These are phyloP conservation scores for Pulveroboletus sp. DNA, from an alignment of 768 basidiomycete genomes.

Conservation along the genomic window DNA sequence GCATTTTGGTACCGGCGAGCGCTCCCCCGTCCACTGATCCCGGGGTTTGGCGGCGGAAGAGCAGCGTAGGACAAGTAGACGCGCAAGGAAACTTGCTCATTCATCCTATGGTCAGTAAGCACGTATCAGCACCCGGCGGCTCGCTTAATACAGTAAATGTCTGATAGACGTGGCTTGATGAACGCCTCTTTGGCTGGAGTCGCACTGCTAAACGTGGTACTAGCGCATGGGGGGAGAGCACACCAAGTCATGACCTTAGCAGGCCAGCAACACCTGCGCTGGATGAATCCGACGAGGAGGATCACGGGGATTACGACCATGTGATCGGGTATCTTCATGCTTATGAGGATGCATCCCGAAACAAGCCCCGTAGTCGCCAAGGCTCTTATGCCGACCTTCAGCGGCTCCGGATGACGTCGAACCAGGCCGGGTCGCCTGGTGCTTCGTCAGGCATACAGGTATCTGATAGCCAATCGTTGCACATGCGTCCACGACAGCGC, in stretches of 20 bases:
- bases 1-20: slow-evolving; percentile 76
- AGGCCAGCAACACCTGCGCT: slow-evolving; percentile 70
- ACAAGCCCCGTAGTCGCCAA: slow-evolving; percentile 55
- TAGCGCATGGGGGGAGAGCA: slow-evolving; percentile 74
- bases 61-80: slow-evolving; percentile 76
- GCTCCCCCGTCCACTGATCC: slow-evolving; percentile 76
- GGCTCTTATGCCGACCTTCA: slow-evolving; percentile 83
- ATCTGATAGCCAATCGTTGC: slow-evolving; percentile 38
- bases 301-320: slow-evolving; percentile 88
- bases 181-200: slow-evolving; percentile 90
- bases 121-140: background rate
- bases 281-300: slow-evolving; percentile 80
- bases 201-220: slow-evolving; percentile 73
- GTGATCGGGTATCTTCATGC: slow-evolving; percentile 63
- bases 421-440: slow-evolving; percentile 9
- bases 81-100: slow-evolving; percentile 79
- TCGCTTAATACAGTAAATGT: slow-evolving; percentile 1
- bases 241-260: slow-evolving; percentile 53
- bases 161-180: slow-evolving; percentile 78
- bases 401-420: slow-evolving; percentile 45
- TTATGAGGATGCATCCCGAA: slow-evolving; percentile 41
- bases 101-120: slow-evolving; percentile 72
- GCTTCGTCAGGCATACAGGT: slow-evolving; percentile 15
- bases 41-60: slow-evolving; percentile 77
- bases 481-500: slow-evolving; percentile 50